Evolutionary conservation across 257 asterid species (phyloP).

Genomic region (Anisodus tanguticus): DNA sequence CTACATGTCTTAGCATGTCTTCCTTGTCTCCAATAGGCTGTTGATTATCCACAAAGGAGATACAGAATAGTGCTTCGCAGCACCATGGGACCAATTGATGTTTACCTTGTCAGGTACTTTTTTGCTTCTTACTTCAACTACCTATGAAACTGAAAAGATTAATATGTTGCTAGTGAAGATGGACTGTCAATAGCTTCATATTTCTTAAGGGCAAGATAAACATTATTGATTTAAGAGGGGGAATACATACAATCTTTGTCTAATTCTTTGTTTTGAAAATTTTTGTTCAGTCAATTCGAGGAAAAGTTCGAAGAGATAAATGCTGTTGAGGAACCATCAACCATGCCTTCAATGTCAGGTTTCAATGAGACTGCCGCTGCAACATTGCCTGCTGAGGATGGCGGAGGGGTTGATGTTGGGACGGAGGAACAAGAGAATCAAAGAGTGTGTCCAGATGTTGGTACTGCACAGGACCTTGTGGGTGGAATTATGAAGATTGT

Average conservation of each 20-base stretch:
- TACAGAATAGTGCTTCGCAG: constrained; percentile 76
- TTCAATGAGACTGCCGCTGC: constrained; percentile 50
- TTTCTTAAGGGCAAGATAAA: neutral
- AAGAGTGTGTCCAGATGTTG: constrained; percentile 57
- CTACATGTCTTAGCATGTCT: neutral
- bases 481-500: constrained; percentile 83
- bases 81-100: constrained; percentile 89
- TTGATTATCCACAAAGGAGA: constrained; percentile 87
- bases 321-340: constrained; percentile 56
- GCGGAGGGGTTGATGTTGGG: constrained; percentile 50
- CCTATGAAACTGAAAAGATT: neutral
- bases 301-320: constrained; percentile 70
- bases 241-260: neutral
- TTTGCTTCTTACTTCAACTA: neutral
- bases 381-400: constrained; percentile 46
- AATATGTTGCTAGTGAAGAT: neutral
- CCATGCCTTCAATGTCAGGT: constrained; percentile 59
- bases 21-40: constrained; percentile 58
- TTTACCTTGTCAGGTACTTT: constrained; percentile 85
- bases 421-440: constrained; percentile 53
- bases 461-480: constrained; percentile 68
- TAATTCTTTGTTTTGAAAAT: neutral
- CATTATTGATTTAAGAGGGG: neutral
- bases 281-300: constrained; percentile 66
- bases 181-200: neutral